Evolutionary conservation across 352 stramenopile species (phyloP).

Genomic region (Phytophthora sp.): DNA sequence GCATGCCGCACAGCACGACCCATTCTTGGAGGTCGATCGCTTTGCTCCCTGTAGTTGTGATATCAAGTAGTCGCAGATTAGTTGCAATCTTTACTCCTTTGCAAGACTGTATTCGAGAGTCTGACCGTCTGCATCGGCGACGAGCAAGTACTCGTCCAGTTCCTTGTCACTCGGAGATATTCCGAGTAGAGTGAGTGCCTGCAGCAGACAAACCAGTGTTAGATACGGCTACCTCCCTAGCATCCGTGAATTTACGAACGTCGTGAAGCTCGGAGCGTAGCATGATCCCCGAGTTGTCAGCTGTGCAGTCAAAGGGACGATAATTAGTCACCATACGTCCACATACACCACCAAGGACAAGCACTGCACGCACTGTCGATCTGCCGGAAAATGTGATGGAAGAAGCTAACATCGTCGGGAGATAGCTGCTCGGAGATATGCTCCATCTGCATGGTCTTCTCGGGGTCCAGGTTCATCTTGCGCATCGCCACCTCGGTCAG

Average conservation of each 20-base stretch:
- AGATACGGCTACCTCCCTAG: no score
- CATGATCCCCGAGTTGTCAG: constrained; percentile 67
- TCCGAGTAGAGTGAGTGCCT: constrained; percentile 60
- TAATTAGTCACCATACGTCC: no score
- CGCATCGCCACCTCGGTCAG: constrained; percentile 67
- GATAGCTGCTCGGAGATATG: constrained; percentile 64
- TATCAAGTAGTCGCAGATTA: background rate
- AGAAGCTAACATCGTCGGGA: constrained; percentile 62
- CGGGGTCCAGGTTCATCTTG: constrained; percentile 66
- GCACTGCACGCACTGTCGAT: constrained; percentile 52
- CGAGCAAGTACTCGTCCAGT: constrained; percentile 68
- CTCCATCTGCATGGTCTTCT: constrained; percentile 67
- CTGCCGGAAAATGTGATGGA: constrained; percentile 73
- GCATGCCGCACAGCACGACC: constrained; percentile 67
- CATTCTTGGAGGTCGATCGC: constrained; percentile 72
- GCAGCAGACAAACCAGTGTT: background rate
- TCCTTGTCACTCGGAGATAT: constrained; percentile 70
- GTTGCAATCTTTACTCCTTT: no score
- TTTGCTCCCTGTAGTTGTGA: constrained; percentile 47
- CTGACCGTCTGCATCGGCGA: constrained; percentile 60
- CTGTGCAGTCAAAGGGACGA: constrained; percentile 34
- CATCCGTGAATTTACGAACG: no score
- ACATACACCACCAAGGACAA: background rate
- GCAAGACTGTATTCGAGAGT: no score
- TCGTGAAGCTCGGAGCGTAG: constrained; percentile 71